Base-by-base conservation (phyloP, 352 stramenopile genomes). In the Pythium sp. region DNA sequence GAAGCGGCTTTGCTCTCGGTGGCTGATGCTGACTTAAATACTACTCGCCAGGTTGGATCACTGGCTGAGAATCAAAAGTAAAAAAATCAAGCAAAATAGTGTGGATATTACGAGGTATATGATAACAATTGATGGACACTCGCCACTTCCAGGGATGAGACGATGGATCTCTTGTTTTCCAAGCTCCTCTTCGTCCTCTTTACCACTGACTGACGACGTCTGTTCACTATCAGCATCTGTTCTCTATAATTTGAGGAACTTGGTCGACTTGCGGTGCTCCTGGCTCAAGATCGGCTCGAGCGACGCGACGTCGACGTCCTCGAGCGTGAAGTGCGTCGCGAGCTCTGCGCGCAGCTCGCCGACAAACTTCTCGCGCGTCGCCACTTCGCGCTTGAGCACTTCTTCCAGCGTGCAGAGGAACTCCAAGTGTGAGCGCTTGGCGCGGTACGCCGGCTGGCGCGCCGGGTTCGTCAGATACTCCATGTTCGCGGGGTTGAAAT, bases 401-500 rank as follows among this genome's bases (percentile, higher is more conserved):
- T 97, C 85, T 63, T 95, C 89, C 15, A 98, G 71, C 34, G 92
- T 88, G 58, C 90, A 91, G 58, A 99, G 75, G 79, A 99, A 99
- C 32, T 98, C 92, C 41, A 86, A 78, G 77, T 99, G 97, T 24
- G 84, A 84, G 49, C 97, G 84, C 74, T 99, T 82, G 9, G 86
- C 77, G 64, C 97, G 91, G 75, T 99, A 99, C 28, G 89, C 84
- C 0, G 97, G 97, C 79, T 98, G 89, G 58, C 98, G 98, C 54
- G 90, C 80, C 3, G 97, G 97, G 53, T 99, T 89, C 3, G 84
- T 97, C 11, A 99, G 81, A 62, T 98, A 98, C 66, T 92, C 77
- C 97, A 99, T 99, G 71, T 98, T 97, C 2, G 69, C 72, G 11
- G 89, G 73, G 60, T 98, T 77, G 69, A 97, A 99, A 74, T 99